phyloP scores from a whole-genome alignment of 176 grass and related monocot species.

The Chrysopogon serrulatus region DNA sequence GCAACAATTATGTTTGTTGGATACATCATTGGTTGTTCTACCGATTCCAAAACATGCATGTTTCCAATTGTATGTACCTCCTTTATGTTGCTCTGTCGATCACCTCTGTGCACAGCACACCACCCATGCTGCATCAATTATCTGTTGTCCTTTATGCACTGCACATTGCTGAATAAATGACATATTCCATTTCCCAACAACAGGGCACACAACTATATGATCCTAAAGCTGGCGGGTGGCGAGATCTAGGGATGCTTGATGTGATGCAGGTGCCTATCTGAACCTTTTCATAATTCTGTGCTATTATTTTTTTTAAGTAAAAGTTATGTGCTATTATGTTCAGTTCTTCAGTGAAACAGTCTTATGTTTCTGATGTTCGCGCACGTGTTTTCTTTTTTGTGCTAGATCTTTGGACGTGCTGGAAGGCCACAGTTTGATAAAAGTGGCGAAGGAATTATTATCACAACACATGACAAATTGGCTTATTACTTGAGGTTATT shows the following conservation, averaged over 20 bases:
- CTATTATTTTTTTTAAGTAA: background rate
- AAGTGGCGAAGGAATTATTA: conserved; percentile 98
- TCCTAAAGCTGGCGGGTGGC: conserved; percentile 94
- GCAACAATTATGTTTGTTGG: background rate
- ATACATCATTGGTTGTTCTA: conserved; percentile 2
- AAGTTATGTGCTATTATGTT: background rate
- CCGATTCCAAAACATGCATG: conserved; percentile 1
- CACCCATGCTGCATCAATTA: no score
- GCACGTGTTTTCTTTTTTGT: background rate
- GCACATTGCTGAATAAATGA: background rate
- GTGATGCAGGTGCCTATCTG: conserved; percentile 82
- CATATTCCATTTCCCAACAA: background rate
- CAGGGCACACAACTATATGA: conserved; percentile 96
- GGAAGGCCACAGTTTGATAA: conserved; percentile 97
- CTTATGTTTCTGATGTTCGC: conserved; percentile 21
- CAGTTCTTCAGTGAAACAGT: conserved; percentile 9
- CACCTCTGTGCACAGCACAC: no score
- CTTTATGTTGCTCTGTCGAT: no score
- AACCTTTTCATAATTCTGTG: conserved; percentile 10
- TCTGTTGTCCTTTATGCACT: conserved; percentile 2
- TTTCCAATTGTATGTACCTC: conserved; percentile 15
- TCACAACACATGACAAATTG: conserved; percentile 94
- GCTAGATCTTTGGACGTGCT: conserved; percentile 98
- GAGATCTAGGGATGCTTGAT: conserved; percentile 97
- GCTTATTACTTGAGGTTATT: conserved; percentile 88